Base-by-base conservation (phyloP, 2,329 filamentous ascomycete species). In the Diplocarpon mali region DNA sequence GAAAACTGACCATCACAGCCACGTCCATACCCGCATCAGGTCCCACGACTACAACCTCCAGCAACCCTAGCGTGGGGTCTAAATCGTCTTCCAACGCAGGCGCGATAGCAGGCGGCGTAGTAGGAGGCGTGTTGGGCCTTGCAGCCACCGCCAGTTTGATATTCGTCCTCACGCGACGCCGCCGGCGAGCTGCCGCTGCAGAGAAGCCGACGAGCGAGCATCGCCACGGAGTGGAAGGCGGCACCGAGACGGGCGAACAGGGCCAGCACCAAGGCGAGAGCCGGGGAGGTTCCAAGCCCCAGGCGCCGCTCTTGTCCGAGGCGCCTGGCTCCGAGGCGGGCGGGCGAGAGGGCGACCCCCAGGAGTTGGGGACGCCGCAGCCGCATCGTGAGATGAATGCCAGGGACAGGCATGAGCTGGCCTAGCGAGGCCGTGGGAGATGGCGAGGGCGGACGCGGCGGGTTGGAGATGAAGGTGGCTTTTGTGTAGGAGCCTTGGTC, bases 31-130 rank as follows among this genome's bases (percentile, higher is more conserved):
- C 20, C 20, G 7, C 4, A 7, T 7, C 20, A 24, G 7, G 20
- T 7, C 20, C 7, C 20, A 24, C 20, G 20, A 4, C 20, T 24
- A 24, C 20, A 24, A 7, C 20, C 20, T 24, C 20, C 13, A 30
- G 5, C n/a, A 28, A 37, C 3, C 5, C 44, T 12, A 10, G 15
- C 8, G 14, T 28, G 17, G 20, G 7, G 3, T 24, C 20, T 3
- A 13, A 13, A 30, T 14, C 5, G 1, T 42, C 37, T 6, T 40
- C 42, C 17, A 44, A 44, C 29, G 39, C 47, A 12, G 45, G 47
- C 14, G 49, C 47, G 2, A 48, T 53, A 10, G 51, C 36, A 8
- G 47, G 51, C 5, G 51, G 49, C 20, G 47, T 52, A 13, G 47
- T 52, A 9, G 50, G 48, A 16, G 49, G 51, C 5, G 35, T 52